Conservation (phyloP, 139 green algal species). For the Closterium sp. region DNA sequence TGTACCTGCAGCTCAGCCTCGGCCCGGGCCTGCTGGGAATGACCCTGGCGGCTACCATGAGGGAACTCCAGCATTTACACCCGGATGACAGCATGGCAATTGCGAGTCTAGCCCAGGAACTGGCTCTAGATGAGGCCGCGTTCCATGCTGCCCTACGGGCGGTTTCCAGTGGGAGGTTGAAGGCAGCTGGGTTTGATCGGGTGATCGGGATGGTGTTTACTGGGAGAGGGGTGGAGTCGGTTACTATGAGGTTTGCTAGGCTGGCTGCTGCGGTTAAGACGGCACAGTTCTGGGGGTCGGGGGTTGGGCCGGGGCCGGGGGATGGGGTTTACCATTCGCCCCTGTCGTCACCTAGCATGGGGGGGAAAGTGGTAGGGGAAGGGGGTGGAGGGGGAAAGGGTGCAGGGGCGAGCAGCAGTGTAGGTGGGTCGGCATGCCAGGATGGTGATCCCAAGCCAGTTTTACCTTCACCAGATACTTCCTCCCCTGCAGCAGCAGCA, state of each 20-base stretch:
- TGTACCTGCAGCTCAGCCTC: not conserved
- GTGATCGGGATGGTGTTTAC: conserved; percentile 5
- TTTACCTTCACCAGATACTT: not conserved
- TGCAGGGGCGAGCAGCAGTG: not conserved
- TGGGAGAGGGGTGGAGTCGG: not conserved
- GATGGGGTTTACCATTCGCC: not conserved
- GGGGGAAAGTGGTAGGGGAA: not conserved
- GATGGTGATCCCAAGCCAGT: not conserved
- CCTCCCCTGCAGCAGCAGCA: not conserved
- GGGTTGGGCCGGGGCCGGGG: not conserved
- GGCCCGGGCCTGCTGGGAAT: not conserved
- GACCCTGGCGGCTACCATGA: not conserved
- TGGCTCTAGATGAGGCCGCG: not conserved
- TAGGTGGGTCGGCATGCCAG: not conserved
- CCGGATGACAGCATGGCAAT: not conserved
- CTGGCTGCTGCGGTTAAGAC: not conserved
- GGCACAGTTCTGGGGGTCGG: not conserved
- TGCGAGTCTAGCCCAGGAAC: not conserved
- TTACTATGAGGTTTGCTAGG: not conserved
- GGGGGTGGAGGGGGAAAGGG: not conserved
- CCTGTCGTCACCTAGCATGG: not conserved
- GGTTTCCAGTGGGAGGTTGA: not conserved
- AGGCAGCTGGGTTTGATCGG: not conserved
- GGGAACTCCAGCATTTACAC: not conserved
- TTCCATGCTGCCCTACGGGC: not conserved